These are phyloP conservation scores for Candida ascalaphidarum DNA, from an alignment of 805 yeast genomes.

Conservation along the genomic window DNA sequence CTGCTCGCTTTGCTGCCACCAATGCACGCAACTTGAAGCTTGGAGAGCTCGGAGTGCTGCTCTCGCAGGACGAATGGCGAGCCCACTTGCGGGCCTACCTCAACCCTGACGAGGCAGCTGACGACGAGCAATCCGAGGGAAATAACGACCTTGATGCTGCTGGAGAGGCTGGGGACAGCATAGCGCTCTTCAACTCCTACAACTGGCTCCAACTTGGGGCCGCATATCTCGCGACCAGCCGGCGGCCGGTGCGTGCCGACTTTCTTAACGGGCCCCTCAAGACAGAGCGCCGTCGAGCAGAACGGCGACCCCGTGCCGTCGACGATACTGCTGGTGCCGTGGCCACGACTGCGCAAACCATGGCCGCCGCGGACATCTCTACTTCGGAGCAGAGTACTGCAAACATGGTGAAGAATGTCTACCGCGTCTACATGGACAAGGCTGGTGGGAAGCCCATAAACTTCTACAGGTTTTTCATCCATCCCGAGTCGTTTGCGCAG, in stretches of 20 bases:
- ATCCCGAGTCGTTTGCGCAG: slow-evolving; percentile 71
- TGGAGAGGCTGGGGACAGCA: slow-evolving; percentile 8
- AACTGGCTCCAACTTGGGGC: slow-evolving; percentile 59
- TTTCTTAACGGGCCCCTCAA: slow-evolving; percentile 68
- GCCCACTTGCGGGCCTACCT: slow-evolving; percentile 25
- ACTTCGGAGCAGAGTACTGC: slow-evolving; percentile 56
- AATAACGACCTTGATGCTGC: slow-evolving; percentile 5
- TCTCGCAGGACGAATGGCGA: slow-evolving; percentile 41
- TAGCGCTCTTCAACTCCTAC: slow-evolving; percentile 30
- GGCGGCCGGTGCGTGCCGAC: slow-evolving; percentile 43
- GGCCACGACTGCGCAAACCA: slow-evolving; percentile 38
- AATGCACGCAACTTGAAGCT: slow-evolving; percentile 55
- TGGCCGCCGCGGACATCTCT: slow-evolving; percentile 43
- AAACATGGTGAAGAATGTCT: slow-evolving; percentile 50
- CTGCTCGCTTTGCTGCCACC: slow-evolving; percentile 54
- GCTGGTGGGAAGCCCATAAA: slow-evolving; percentile 33
- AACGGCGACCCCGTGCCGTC: slow-evolving; percentile 20
- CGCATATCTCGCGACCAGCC: slow-evolving; percentile 36
- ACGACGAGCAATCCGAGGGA: slow-evolving; percentile 9
- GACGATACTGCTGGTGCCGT: slow-evolving; percentile 31
- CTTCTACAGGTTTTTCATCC: slow-evolving; percentile 58
- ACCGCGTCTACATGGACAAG: slow-evolving; percentile 24
- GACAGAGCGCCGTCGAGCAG: slow-evolving; percentile 44
- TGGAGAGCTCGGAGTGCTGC: slow-evolving; percentile 44
- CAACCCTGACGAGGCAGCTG: slow-evolving; percentile 10